Evolutionary conservation across 176 grass and related monocot species (phyloP).

Genomic region (Carex pumila): DNA sequence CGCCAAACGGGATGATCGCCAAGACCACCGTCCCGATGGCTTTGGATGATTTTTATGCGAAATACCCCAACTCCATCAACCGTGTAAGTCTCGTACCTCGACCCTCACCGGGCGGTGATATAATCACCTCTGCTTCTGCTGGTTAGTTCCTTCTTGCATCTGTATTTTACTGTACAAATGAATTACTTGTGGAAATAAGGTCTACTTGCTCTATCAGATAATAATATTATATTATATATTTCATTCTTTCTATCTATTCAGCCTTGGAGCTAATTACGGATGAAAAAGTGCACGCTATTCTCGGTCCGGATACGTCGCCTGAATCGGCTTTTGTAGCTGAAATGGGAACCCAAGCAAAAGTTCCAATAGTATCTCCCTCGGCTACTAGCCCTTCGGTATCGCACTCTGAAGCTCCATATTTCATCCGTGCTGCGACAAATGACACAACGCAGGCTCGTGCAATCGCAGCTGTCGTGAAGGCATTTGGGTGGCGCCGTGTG

Average conservation of each 20-base stretch:
- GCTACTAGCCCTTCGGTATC: constrained; percentile 42
- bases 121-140: constrained; percentile 31
- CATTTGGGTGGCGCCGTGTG: constrained; percentile 45
- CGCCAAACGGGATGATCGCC: constrained; percentile 31
- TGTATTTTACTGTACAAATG: not conserved
- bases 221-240: no score
- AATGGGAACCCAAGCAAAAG: constrained; percentile 36
- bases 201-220: no score
- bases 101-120: constrained; percentile 21
- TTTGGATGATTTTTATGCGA: constrained; percentile 44
- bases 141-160: constrained; percentile 18
- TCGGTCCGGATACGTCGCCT: constrained; percentile 43
- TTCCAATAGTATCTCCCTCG: constrained; percentile 51
- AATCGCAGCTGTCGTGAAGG: constrained; percentile 34
- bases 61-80: constrained; percentile 25
- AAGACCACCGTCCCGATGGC: constrained; percentile 43
- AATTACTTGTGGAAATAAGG: not conserved
- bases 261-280: constrained; percentile 40
- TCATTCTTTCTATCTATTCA: not conserved
- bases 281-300: constrained; percentile 29
- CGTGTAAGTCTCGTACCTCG: constrained; percentile 33
- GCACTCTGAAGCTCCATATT: constrained; percentile 18
- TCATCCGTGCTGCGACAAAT: constrained; percentile 39
- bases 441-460: constrained; percentile 29
- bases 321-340: constrained; percentile 38